phyloP scores from a whole-genome alignment of 1,139 yeast species.

The Pichia cactophila region DNA sequence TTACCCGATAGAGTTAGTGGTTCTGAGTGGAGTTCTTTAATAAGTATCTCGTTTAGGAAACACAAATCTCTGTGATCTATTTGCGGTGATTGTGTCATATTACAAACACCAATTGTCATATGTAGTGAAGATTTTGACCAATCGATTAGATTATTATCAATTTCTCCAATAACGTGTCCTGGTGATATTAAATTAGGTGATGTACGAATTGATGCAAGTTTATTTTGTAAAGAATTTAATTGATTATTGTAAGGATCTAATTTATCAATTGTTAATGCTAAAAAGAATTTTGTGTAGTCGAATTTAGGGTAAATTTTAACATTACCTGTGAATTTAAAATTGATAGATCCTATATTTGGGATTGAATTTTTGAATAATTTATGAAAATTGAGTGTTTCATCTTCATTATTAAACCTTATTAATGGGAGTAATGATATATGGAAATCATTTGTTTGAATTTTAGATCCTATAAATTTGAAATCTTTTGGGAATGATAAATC shows the following conservation, averaged over 20 bases:
- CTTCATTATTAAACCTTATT: constrained; percentile 13
- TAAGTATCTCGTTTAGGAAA: constrained; percentile 6
- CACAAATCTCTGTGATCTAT: constrained; percentile 9
- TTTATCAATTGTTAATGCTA: background rate
- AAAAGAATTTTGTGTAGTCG: constrained; percentile 16
- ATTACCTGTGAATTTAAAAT: constrained; percentile 4
- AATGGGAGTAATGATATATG: constrained; percentile 25
- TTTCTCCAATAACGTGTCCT: constrained; percentile 21
- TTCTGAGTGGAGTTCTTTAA: background rate
- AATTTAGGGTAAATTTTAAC: constrained; percentile 18
- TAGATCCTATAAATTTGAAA: constrained; percentile 5
- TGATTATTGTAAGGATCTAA: background rate
- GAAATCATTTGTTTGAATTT: constrained; percentile 10
- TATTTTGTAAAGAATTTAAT: background rate
- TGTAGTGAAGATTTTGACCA: constrained; percentile 15
- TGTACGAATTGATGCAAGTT: constrained; percentile 7
- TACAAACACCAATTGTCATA: constrained; percentile 19
- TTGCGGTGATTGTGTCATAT: background rate
- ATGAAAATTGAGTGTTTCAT: background rate
- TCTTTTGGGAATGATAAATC: constrained; percentile 8
- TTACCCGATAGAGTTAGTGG: background rate
- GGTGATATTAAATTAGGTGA: background rate
- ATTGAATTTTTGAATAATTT: background rate
- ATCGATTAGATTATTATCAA: constrained; percentile 8
- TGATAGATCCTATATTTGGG: background rate